A percentile compares a stretch with the other conserved stretches of the same genome.
These are phyloP conservation scores for Pisolithus sp. DNA, from an alignment of 768 basidiomycete genomes.

Conservation along the genomic window DNA sequence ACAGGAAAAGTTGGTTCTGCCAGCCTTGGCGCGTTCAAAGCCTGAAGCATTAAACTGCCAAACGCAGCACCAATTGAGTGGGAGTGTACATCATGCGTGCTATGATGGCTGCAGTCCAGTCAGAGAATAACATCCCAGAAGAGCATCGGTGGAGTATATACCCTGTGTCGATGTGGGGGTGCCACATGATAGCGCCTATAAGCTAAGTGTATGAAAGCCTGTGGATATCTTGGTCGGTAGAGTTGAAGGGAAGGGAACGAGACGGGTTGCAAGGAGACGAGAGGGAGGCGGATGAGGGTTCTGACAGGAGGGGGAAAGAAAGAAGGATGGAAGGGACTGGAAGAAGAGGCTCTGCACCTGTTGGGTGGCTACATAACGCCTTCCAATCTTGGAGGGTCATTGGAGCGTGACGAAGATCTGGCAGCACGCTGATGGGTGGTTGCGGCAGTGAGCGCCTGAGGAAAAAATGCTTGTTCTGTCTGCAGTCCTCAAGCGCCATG, in stretches of 20 bases:
- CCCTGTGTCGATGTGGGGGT: not conserved
- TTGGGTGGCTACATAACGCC: too few species aligned
- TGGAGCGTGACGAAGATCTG: too few species aligned
- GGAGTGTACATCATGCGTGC: not conserved
- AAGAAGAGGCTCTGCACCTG: not conserved
- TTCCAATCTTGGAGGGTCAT: not conserved
- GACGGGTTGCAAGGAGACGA: not conserved
- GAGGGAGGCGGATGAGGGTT: not conserved
- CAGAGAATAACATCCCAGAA: not conserved
- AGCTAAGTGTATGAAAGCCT: not conserved
- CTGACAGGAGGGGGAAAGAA: not conserved
- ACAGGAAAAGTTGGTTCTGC: not conserved
- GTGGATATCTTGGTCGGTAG: not conserved
- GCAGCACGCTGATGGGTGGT: too few species aligned
- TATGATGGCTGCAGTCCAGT: not conserved
- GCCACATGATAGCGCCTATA: not conserved
- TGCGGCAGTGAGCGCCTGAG: too few species aligned
- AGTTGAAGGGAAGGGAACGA: not conserved
- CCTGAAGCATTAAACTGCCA: not conserved
- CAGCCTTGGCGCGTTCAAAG: not conserved
- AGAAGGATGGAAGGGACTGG: not conserved
- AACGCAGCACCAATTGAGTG: not conserved
- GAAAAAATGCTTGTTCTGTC: too few species aligned
- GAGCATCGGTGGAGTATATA: not conserved
- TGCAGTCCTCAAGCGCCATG: not conserved